A percentile compares a stretch with the other conserved stretches of the same genome.
phyloP scores from a whole-genome alignment of 1,284 basidiomycete genomes.

The Cryptococcus maquisensis region DNA sequence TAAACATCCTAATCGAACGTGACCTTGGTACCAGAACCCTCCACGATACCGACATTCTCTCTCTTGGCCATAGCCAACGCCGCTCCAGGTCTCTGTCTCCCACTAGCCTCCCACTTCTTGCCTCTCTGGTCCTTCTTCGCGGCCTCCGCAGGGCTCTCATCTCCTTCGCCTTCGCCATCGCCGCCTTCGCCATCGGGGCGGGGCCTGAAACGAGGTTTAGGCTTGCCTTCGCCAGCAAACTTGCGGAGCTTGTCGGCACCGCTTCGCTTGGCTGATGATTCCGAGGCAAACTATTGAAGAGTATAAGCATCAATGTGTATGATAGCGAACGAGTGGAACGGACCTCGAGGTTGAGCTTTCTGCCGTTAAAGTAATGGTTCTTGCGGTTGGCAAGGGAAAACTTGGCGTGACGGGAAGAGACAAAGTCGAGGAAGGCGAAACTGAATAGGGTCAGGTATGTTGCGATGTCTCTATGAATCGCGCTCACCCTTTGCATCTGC shows the following conservation, averaged over 20 bases:
- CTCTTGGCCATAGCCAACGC: constrained; percentile 83
- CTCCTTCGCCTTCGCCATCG: constrained; percentile 15
- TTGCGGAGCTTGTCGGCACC: constrained; percentile 6
- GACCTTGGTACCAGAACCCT: constrained; percentile 68
- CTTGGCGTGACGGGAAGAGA: constrained; percentile 71
- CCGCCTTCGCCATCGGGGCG: not conserved
- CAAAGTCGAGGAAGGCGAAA: constrained; percentile 94
- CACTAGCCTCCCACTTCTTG: constrained; percentile 46
- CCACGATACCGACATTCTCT: constrained; percentile 77
- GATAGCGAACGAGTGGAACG: constrained; percentile 48
- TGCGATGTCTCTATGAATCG: not conserved
- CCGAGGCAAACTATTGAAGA: constrained; percentile 40
- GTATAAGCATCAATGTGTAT: not conserved
- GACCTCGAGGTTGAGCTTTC: constrained; percentile 75
- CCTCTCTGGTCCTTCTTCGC: constrained; percentile 32
- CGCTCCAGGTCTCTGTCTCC: constrained; percentile 77
- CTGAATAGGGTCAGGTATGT: constrained; percentile 50
- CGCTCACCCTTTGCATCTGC: constrained; percentile 86
- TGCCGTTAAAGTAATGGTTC: constrained; percentile 78
- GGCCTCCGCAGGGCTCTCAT: constrained; percentile 1
- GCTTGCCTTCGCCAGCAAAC: constrained; percentile 6
- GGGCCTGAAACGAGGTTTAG: not conserved
- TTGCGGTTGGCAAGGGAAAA: constrained; percentile 73
- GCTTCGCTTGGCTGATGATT: constrained; percentile 36
- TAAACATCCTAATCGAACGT: constrained; percentile 56